These are phyloP conservation scores for Penicillium bovifimosum DNA, from an alignment of 495 filamentous ascomycete species.

Conservation along the genomic window DNA sequence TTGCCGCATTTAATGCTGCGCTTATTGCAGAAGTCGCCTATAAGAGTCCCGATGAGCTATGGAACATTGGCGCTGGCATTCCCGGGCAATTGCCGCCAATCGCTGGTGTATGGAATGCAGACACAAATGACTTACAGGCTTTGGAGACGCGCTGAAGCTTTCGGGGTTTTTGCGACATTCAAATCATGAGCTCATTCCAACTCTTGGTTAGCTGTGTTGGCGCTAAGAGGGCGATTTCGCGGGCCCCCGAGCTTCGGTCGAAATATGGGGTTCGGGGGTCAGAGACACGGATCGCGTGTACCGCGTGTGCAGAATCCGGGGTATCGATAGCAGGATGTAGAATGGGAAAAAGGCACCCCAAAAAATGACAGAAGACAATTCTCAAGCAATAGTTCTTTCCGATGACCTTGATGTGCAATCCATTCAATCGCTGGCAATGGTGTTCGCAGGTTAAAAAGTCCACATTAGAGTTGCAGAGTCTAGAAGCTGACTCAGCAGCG, in stretches of 20 bases:
- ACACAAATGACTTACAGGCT: conserved; percentile 22
- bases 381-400: background rate
- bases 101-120: conserved; percentile 12
- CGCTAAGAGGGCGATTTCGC: background rate
- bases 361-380: background rate
- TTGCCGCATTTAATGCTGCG: conserved; percentile 28
- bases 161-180: conserved; percentile 32
- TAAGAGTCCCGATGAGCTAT: conserved; percentile 3
- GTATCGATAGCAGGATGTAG: background rate
- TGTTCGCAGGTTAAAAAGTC: conserved; percentile 7
- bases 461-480: background rate
- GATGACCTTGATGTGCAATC: conserved; percentile 2
- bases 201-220: background rate
- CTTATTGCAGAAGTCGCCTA: conserved; percentile 32
- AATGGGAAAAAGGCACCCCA: conserved; percentile 12
- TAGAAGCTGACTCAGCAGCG: conserved; percentile 18
- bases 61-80: background rate
- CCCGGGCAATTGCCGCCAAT: background rate
- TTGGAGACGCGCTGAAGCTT: conserved; percentile 31
- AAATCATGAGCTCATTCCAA: conserved; percentile 15
- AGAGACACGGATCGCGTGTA: conserved; percentile 6
- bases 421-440: conserved; percentile 1
- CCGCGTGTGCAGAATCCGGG: background rate
- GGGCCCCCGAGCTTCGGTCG: conserved; percentile 4
- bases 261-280: conserved; percentile 5